These are phyloP conservation scores for Funneliformis caledonium DNA, from an alignment of 371 early-diverging fungal species.

Conservation along the genomic window DNA sequence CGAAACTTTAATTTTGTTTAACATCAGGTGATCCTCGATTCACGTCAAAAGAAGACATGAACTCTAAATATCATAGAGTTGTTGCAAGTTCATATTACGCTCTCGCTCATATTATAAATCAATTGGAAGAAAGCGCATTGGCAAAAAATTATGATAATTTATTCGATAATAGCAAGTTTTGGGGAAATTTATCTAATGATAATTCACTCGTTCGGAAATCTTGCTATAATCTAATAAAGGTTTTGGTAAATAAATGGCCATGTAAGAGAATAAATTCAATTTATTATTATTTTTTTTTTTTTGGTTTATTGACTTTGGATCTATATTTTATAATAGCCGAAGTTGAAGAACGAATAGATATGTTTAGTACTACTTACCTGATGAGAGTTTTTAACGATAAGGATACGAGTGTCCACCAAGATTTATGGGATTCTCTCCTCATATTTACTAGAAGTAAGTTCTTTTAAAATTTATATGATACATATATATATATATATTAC, in stretches of 20 bases:
- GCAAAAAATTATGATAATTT: conserved; percentile 55
- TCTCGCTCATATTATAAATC: conserved; percentile 54
- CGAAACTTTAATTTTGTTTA: background rate
- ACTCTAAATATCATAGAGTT: conserved; percentile 63
- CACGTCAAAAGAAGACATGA: conserved; percentile 68
- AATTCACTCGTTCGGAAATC: conserved; percentile 59
- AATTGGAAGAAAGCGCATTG: conserved; percentile 49
- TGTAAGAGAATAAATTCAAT: conserved; percentile 42
- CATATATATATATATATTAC: background rate
- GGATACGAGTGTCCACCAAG: conserved; percentile 56
- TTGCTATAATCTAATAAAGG: conserved; percentile 53
- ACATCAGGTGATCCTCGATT: conserved; percentile 62
- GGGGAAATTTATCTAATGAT: conserved; percentile 53
- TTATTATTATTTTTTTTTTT: background rate
- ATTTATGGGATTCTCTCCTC: conserved; percentile 67
- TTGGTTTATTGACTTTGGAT: background rate
- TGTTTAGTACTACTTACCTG: conserved; percentile 60
- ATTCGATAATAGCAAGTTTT: conserved; percentile 55
- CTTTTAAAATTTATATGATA: background rate
- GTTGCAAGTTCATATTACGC: conserved; percentile 58
- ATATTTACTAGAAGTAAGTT: conserved; percentile 69
- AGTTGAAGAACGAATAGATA: conserved; percentile 51
- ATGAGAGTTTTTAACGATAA: conserved; percentile 60
- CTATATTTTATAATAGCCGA: conserved; percentile 44
- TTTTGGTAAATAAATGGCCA: conserved; percentile 50